These are phyloP conservation scores for Hygrocybe punicea DNA, from an alignment of 768 basidiomycete genomes.

Conservation along the genomic window DNA sequence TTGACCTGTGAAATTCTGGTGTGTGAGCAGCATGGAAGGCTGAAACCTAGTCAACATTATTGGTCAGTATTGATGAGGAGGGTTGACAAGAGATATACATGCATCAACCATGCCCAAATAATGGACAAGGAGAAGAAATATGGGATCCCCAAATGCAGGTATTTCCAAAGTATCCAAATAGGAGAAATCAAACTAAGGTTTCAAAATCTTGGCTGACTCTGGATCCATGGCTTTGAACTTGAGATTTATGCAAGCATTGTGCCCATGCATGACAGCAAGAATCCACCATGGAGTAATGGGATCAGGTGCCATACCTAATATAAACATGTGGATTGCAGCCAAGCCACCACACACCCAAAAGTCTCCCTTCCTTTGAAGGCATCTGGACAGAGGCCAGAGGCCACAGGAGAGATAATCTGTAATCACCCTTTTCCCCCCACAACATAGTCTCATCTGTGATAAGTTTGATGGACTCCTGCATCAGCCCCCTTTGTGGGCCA, in stretches of 20 bases:
- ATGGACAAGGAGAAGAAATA: not conserved
- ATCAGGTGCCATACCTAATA: not conserved
- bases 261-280: not conserved
- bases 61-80: too few relatives aligned
- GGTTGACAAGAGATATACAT: too few relatives aligned
- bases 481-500: not conserved
- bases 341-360: not conserved
- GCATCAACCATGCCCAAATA: not conserved
- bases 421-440: not conserved
- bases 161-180: not conserved
- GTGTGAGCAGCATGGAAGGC: not conserved
- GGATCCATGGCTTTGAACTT: not conserved
- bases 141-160: not conserved
- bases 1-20: not conserved
- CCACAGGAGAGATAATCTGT: not conserved
- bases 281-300: not conserved
- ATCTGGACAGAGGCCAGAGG: not conserved
- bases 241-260: not conserved
- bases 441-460: not conserved
- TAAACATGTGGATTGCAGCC: not conserved
- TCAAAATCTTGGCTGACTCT: not conserved
- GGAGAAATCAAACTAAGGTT: not conserved
- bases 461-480: not conserved
- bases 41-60: too few relatives aligned
- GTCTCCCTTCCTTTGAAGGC: not conserved